Base-by-base conservation (phyloP, 2,329 filamentous ascomycete genomes). In the Epicoccum nigrum region DNA sequence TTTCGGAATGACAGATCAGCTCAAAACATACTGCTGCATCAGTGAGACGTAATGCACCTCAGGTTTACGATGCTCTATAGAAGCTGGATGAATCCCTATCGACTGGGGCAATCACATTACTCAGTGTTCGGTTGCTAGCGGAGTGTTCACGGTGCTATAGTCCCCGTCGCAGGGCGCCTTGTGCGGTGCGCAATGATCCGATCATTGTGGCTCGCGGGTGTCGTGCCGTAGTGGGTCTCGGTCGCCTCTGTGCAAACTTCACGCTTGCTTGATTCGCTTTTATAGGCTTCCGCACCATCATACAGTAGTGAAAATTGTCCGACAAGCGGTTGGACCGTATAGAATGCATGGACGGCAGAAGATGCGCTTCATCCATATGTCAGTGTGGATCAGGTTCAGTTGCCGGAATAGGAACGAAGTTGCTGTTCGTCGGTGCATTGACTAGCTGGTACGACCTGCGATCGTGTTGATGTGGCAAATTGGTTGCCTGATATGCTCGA, bases 391-490 rank as follows among this genome's bases (percentile, higher is more conserved):
- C 6, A 25, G 9, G 23, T 25, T 25, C 23, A 25, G 9, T 25
- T 25, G 23, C 9, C 23, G 1, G 23, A 25, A 15, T 20, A 40
- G 17, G 11, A 17, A 21, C 13, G 28, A 23, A 13, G 34, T 7
- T 30, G 25, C 27, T 2, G 13, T n/a, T 17, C 33, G 20, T 17
- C 19, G 23, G 31, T 45, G 17, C 20, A 43, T 17, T 31, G n/a
- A 19, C 45, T 30, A 35, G 17, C 23, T 40, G 35, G 19, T 25
- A 33, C 40, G 28, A 38, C 33, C 39, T 50, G 27, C 33, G 15
- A 43, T 43, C 30, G 25, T 49, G 39, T n/a, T 38, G 46, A 30
- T 38, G 28, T 28, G 27, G 37, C 27, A 42, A 9, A 37, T 9
- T 35, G 32, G 31, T 27, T 34, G 39, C 30, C 30, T 31, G 37